phyloP scores from a whole-genome alignment of 192 early-diverging fungal genomes.

The Chytriomyces sp. region DNA sequence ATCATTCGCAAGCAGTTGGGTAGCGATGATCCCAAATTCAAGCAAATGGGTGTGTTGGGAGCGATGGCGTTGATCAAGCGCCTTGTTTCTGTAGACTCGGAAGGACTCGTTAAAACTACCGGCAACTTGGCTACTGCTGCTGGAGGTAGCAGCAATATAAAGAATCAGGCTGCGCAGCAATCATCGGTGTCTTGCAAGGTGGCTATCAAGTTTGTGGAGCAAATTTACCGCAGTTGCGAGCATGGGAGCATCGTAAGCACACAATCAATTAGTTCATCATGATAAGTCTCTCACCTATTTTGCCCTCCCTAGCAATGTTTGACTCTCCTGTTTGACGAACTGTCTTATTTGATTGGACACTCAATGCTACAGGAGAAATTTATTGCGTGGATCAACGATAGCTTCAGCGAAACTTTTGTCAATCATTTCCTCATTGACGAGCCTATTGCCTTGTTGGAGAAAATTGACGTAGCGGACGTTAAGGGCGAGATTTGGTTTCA shows the following conservation, averaged over 20 bases:
- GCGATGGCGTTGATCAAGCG: conserved; percentile 24
- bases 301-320: conserved; percentile 8
- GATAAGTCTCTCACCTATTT: not conserved
- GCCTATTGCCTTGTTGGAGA: not conserved
- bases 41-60: conserved; percentile 32
- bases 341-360: conserved; percentile 12
- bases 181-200: not conserved
- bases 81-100: not conserved
- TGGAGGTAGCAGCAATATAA: not conserved
- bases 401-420: not conserved
- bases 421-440: conserved; percentile 1
- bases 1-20: conserved; percentile 25
- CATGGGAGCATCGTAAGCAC: conserved; percentile 11
- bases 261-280: not conserved
- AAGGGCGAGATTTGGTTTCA: conserved; percentile 19
- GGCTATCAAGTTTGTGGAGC: conserved; percentile 13
- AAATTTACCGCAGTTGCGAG: conserved; percentile 21
- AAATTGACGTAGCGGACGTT: not conserved
- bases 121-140: not conserved
- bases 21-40: conserved; percentile 27
- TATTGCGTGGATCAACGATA: conserved; percentile 16
- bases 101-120: not conserved
- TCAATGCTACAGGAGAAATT: conserved; percentile 12
- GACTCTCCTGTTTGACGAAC: conserved; percentile 24
- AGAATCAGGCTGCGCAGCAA: not conserved